Base-by-base conservation (phyloP, 2,329 filamentous ascomycete species). In the Hypocreales sp. region DNA sequence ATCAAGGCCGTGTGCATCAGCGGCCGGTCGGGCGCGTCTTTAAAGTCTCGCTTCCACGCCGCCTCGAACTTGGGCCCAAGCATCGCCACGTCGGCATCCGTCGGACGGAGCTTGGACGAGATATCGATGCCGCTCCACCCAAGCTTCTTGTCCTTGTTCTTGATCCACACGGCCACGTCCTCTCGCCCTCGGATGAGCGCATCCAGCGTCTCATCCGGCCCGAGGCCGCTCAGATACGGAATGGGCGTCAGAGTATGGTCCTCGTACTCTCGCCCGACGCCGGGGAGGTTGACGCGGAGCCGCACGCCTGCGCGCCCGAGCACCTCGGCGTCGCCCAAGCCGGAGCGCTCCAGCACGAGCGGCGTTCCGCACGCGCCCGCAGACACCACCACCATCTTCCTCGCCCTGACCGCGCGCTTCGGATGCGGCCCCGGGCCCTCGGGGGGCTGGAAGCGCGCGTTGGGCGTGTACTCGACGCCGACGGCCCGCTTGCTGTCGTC, bases 111-210 rank as follows among this genome's bases (percentile, higher is more conserved):
- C 40, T 75, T 75, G 26, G 55, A 56, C 4, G 53, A 51, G n/a
- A 64, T 48, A 32, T 75, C 71, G 33, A 68, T 55, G 1, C 46
- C 55, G 31, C 74, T 75, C 61, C 66, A 72, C 5, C 68, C 66
- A 2, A 74, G 44, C 4, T 64, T 44, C 9, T 60, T 50, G 29
- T 68, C 56, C 9, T 61, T 61, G 15, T 53, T 46, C 25, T 59
- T 49, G 3, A 50, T 42, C 4, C 61, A 52, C 17, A 62, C 53
- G 3, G 56, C 47, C 10, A 33, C 23, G 21, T 36, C 32, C 2
- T 33, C 9, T 0, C 61, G 54, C 4, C 66, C 64, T 16, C 56
- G 55, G 0, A 66, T 40, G 7, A 73, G 51, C 1, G 50, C 55
- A 32, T 75, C 67, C n/a, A 72, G 34, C 0, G 53, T 56, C 34